A percentile compares a stretch with the other conserved stretches of the same genome.
phyloP scores from a whole-genome alignment of 2,329 filamentous ascomycete genomes.

The Fusarium circinatum region DNA sequence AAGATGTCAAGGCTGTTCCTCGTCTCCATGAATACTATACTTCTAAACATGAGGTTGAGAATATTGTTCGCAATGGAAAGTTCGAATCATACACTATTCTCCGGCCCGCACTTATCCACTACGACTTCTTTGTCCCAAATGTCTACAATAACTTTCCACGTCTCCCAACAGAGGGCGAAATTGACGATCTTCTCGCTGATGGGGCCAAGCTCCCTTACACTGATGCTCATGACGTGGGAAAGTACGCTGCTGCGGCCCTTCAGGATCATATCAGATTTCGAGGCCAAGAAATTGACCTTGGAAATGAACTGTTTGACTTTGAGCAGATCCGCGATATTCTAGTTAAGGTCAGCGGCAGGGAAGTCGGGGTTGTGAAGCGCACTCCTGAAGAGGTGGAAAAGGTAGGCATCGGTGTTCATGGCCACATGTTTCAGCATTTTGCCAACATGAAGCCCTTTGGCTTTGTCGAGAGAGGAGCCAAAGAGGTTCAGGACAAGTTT shows the following conservation, averaged over 20 bases:
- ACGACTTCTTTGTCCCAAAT: conserved; percentile 43
- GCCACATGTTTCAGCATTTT: conserved; percentile 20
- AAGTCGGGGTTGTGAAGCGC: conserved; percentile 36
- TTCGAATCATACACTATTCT: conserved; percentile 50
- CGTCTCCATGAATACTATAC: conserved; percentile 47
- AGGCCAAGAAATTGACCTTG: conserved; percentile 47
- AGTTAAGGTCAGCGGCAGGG: conserved; percentile 44
- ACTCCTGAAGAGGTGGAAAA: conserved; percentile 13
- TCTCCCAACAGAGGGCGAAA: conserved; percentile 42
- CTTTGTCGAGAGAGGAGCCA: neutral
- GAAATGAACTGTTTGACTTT: conserved; percentile 43
- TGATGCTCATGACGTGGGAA: conserved; percentile 47
- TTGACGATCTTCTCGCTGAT: conserved; percentile 41
- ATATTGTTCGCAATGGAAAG: conserved; percentile 42
- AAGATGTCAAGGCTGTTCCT: neutral
- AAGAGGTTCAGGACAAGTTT: neutral
- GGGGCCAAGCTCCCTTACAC: conserved; percentile 42
- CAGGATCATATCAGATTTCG: conserved; percentile 45
- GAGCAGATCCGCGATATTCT: conserved; percentile 37
- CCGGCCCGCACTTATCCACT: conserved; percentile 45
- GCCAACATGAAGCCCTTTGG: conserved; percentile 17
- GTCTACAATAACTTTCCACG: conserved; percentile 43
- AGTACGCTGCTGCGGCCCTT: conserved; percentile 48
- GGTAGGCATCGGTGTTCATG: neutral
- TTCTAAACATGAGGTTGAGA: conserved; percentile 53